Percentiles rank a stretch among this genome's conserved stretches.
Evolutionary conservation across 1,284 basidiomycete species (phyloP).

Genomic region (Irpex sp.): DNA sequence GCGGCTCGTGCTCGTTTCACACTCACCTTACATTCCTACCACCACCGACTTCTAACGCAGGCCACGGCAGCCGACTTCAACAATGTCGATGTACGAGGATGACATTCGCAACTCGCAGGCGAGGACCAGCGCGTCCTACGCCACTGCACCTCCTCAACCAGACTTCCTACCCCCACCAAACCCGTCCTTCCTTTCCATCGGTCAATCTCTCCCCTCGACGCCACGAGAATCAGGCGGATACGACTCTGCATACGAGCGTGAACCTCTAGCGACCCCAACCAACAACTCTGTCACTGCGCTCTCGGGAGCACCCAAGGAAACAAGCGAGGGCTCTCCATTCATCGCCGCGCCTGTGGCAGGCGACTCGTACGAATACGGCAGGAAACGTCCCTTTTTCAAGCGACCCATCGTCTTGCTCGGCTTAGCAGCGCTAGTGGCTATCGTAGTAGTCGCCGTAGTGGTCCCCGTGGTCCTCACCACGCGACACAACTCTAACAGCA

Average conservation of each 20-base stretch:
- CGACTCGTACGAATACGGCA: background rate
- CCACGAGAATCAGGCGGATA: background rate
- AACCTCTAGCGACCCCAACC: background rate
- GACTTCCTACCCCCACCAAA: background rate
- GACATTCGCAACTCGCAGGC: background rate
- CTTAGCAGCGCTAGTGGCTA: conserved; percentile 13
- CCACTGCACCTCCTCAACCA: background rate
- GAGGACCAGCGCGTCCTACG: background rate
- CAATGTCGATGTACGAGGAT: background rate
- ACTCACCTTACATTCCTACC: background rate
- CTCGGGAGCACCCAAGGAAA: background rate
- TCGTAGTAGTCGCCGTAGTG: conserved; percentile 35
- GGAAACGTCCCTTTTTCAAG: conserved; percentile 14
- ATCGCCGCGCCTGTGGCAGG: background rate
- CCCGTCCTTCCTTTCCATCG: background rate
- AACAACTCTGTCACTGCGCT: background rate
- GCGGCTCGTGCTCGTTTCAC: background rate
- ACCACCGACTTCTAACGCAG: background rate
- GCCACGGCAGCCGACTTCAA: background rate
- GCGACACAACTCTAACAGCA: conserved; percentile 26
- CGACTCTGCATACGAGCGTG: background rate
- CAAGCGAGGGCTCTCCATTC: background rate
- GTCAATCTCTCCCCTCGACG: background rate
- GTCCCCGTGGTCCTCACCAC: conserved; percentile 41
- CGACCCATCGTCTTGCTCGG: conserved; percentile 21